Base-by-base conservation (phyloP, 805 yeast genomes). In the Tetrapisispora nanseiensis region DNA sequence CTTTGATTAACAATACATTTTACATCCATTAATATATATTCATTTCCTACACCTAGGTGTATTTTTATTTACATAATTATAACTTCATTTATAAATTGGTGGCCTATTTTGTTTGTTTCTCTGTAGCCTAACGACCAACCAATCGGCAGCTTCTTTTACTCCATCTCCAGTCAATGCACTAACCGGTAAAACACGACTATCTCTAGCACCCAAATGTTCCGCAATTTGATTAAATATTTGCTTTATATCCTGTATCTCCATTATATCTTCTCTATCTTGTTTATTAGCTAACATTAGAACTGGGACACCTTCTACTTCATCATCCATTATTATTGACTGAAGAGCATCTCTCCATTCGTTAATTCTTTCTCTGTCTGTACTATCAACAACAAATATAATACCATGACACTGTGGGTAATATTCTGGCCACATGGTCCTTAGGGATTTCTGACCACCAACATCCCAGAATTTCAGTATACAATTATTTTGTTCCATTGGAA, bases 201-300 rank as follows among this genome's bases (percentile, higher is more conserved):
- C 98, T 32, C 96, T 75, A 0, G 97, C 98, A 54, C 84, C 82
- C 54, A 90, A 65, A 55, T 80, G 78, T 69, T 84, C 80, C 40
- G 96, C 84, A 55, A 84, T 75, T 57, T 81, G 71, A 68, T 92
- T 78, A 71, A 90, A 74, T 50, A 90, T 66, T 72, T 92, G 75
- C 69, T 90, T 80, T 57, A 92, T 73, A 62, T 83, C 82, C 50
- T 78, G 84, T 16, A 83, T 80, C 57, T 82, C 90, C 62, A 83
- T 63, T 45, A 79, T 74, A 38, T 76, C 79, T 43, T 75, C 77
- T 28, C 78, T 60, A 57, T 92, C 97, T 66, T 89, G 96, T 60
- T 92, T 92, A 61, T 92, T 90, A 7, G 97, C 97, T 55, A 90
- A 70, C 96, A 90, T 90, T 44, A 90, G 69, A 9, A 90, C 78